phyloP scores from a whole-genome alignment of 2,329 filamentous ascomycete genomes.

The Cytospora leucostoma region DNA sequence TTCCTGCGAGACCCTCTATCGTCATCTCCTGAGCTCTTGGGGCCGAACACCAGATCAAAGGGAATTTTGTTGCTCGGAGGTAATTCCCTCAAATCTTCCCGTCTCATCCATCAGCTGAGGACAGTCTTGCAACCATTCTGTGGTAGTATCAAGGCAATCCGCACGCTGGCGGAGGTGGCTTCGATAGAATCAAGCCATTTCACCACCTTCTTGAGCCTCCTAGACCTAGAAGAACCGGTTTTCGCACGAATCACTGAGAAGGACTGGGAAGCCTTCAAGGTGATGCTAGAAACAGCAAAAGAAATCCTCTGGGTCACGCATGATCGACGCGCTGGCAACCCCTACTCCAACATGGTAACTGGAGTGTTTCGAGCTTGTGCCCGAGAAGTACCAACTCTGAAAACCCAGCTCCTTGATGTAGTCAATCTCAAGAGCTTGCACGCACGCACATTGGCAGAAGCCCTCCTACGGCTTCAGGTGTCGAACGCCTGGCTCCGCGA shows the following conservation, averaged over 20 bases:
- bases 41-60: background rate
- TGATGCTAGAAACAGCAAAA: background rate
- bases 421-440: background rate
- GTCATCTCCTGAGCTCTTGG: background rate
- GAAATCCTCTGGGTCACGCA: conserved; percentile 32
- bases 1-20: conserved; percentile 8
- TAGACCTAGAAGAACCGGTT: background rate
- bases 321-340: conserved; percentile 17
- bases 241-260: background rate
- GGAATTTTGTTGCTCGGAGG: background rate
- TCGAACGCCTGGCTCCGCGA: conserved; percentile 16
- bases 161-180: background rate
- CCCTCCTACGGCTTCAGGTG: conserved; percentile 21
- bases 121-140: background rate
- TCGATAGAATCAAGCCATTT: no score
- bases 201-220: background rate
- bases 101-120: background rate
- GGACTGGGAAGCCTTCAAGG: background rate
- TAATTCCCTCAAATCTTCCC: background rate
- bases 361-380: conserved; percentile 29
- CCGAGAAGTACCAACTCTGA: conserved; percentile 29
- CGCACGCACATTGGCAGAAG: conserved; percentile 9
- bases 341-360: conserved; percentile 30
- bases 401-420: conserved; percentile 33
- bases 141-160: background rate